Evolutionary conservation across 805 yeast species (phyloP).

Genomic region (Sugiyamaella chiloensis): DNA sequence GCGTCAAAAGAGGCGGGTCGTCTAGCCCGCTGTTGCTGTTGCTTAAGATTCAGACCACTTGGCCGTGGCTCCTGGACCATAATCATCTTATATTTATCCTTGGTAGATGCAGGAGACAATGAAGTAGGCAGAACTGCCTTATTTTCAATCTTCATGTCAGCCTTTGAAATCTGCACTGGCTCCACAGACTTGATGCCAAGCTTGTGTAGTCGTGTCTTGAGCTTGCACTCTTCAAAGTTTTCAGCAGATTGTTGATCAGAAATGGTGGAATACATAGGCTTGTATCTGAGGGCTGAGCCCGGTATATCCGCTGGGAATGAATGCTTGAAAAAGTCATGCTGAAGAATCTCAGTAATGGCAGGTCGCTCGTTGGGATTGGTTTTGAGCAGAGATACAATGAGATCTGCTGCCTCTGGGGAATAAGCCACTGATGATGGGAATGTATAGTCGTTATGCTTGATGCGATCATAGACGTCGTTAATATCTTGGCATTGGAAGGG

Average conservation of each 20-base stretch:
- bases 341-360: conserved; percentile 69
- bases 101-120: conserved; percentile 89
- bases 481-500: conserved; percentile 98
- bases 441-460: conserved; percentile 71
- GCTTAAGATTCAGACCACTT: conserved; percentile 12
- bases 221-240: conserved; percentile 18
- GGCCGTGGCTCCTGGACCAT: conserved; percentile 23
- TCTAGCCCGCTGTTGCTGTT: conserved; percentile 10
- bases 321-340: conserved; percentile 75
- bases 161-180: conserved; percentile 24
- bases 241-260: conserved; percentile 41
- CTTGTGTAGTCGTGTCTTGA: conserved; percentile 11
- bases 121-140: conserved; percentile 69
- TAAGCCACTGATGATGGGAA: conserved; percentile 72
- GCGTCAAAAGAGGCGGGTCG: background rate
- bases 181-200: background rate
- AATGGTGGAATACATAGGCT: conserved; percentile 58
- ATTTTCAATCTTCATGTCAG: conserved; percentile 40
- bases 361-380: conserved; percentile 83
- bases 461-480: conserved; percentile 85
- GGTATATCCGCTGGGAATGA: conserved; percentile 73
- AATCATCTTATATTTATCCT: conserved; percentile 65
- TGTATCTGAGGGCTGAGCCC: conserved; percentile 55
- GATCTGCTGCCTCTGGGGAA: conserved; percentile 65
- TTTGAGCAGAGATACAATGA: conserved; percentile 70